Evolutionary conservation across 306 rosid genomes (phyloP), one percentile per base, ranked within the genome.

Genomic region (Glycine soja): DNA sequence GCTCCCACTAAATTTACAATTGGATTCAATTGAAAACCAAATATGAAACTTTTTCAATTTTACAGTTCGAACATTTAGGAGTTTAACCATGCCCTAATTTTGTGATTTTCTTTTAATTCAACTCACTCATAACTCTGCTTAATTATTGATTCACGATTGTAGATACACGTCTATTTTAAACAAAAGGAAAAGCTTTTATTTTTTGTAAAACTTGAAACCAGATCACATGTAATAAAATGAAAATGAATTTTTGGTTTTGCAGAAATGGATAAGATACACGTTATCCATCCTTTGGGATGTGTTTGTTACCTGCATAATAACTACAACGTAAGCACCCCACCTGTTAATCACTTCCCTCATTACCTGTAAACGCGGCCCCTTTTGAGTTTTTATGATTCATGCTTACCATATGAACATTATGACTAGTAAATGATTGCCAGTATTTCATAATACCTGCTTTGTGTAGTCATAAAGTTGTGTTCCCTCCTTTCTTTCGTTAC

Each of bases 291-390:
- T 14, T 65, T 40, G 10, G 14, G 47, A 45, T 66, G 16, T 43
- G 54, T 69, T 10, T 9, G 12, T 43, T 51, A 72, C 36, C 43
- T 70, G 42, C 57, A 69, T 50, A 70, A 46, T 47, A 18, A 70
- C 74, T 16, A 10, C 10, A 1, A n/a, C 48, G 24, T 47, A 46
- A 0, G 52, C 13, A 73, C 3, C 18, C 14, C 32, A 12, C 48
- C n/a, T 36, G 10, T 50, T 16, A 9, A 6, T 42, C 61, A 4
- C 6, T 15, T 24, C 71, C 7, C 7, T 18, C 3, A 24, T 34
- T 36, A 76, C 47, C 87, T 32, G 71, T 32, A 80, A 69, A 81
- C n/a, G 78, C 47, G 67, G 75, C 24, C n/a, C n/a, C 48, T 67
- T 67, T 59, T 52, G 24, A 30, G 76, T 76, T 5, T 52, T 75